Evolutionary conservation across 352 stramenopile genomes (phyloP), one percentile per base, ranked within the genome.

Genomic region (Pythium coloratum): DNA sequence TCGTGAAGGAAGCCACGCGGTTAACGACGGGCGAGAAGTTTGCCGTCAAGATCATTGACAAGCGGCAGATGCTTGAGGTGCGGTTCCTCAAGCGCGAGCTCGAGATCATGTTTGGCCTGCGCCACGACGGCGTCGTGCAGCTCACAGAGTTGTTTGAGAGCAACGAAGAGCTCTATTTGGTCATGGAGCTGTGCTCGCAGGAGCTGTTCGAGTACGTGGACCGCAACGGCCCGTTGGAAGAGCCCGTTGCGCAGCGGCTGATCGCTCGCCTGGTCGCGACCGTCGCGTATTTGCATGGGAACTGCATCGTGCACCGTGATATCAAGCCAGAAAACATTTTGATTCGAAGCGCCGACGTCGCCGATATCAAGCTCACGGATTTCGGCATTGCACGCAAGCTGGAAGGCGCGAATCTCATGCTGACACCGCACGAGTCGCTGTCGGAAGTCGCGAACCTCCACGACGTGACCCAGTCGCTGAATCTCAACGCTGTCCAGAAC

Each of bases 261-360:
- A 89, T 95, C 59, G 74, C 76, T 20, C 82, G 84, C 18, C 70
- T 97, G 6, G 77, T 97, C 24, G 67, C 73, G 36, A 92, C 89
- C 24, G 88, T 97, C 49, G 77, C 77, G 62, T 97, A 96, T 68
- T 70, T 95, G 51, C 89, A 97, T 71, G 80, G 76, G 16, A 74
- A 91, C 49, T 90, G 80, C 70, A 92, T 94, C 60, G 86, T 94
- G 50, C 88, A 94, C 61, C 88, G 86, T 57, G 88, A 94, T 51
- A 94, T 94, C 70, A 95, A 94, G 63, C 88, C 84, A 13, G 86
- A 93, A 69, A 96, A 94, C 63, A 92, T 94, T 44, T 50, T 93
- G 58, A 84, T 94, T 49, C 72, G 80, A 36, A 76, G 77, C 42
- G 55, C 85, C 34, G 85, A 93, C 51, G 70, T 92, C 54, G 83